A percentile compares a stretch with the other conserved stretches of the same genome.
Evolutionary conservation across 139 green algal genomes (phyloP).

Genomic region (Edaphochlamys debaryana): DNA sequence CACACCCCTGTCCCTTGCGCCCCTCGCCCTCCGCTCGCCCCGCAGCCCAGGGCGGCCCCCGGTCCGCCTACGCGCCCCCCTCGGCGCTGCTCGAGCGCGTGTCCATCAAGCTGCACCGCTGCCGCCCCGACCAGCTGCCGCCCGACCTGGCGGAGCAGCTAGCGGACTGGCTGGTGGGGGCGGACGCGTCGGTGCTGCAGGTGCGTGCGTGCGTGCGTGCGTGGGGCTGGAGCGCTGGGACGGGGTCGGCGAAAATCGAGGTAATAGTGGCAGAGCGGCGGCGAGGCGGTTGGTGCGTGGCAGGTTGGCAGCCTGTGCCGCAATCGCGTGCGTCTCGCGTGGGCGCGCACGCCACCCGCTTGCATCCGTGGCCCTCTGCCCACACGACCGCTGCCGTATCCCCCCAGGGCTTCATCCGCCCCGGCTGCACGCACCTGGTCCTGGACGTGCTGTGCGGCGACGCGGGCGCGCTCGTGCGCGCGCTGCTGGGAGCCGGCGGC

Average conservation of each 20-base stretch:
- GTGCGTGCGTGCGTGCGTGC: neutral
- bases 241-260: too few species aligned
- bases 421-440: conserved; percentile 20
- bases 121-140: conserved; percentile 20
- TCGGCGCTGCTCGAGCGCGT: conserved; percentile 48
- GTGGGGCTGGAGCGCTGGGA: too few species aligned
- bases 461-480: neutral
- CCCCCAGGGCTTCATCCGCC: conserved; percentile 36
- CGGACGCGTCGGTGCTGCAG: conserved; percentile 25
- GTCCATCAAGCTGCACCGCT: conserved; percentile 28
- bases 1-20: too few species aligned
- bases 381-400: too few species aligned
- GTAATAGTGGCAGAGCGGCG: too few species aligned
- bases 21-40: too few species aligned
- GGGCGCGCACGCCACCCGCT: too few species aligned
- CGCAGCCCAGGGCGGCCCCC: conserved; percentile 25
- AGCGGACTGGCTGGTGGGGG: neutral
- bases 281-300: too few species aligned
- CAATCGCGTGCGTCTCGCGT: too few species aligned
- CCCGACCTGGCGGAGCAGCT: conserved; percentile 19
- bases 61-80: conserved; percentile 4
- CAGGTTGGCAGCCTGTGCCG: too few species aligned
- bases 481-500: neutral
- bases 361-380: too few species aligned
- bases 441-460: conserved; percentile 10